Percentiles rank a stretch among this genome's conserved stretches.
phyloP scores from a whole-genome alignment of 2,329 filamentous ascomycete genomes.

The Ceratocystis huliohia region DNA sequence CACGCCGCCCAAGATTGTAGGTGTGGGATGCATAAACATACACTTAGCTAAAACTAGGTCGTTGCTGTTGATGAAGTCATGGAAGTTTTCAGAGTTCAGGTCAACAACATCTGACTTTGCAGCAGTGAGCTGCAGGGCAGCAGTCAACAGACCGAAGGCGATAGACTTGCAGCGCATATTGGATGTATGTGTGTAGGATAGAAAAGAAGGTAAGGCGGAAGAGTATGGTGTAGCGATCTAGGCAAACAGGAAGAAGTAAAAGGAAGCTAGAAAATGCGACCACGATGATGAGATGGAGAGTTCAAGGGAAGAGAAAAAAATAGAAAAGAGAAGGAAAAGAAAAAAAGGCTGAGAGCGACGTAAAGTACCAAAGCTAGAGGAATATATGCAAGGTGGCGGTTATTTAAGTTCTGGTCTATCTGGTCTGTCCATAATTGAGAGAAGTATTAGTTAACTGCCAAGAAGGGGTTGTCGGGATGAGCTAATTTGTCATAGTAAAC shows the following conservation, averaged over 20 bases:
- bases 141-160: constrained; percentile 42
- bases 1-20: too few relatives aligned
- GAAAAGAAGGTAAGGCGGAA: constrained; percentile 9
- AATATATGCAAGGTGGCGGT: constrained; percentile 20
- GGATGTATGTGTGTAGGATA: constrained; percentile 19
- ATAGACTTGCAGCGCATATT: constrained; percentile 41
- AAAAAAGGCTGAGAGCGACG: constrained; percentile 19
- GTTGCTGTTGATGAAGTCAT: constrained; percentile 72
- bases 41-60: constrained; percentile 89
- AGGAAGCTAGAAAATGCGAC: constrained; percentile 11
- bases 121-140: constrained; percentile 47
- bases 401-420: constrained; percentile 11
- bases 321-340: constrained; percentile 21
- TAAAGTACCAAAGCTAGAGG: constrained; percentile 13
- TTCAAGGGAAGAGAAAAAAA: constrained; percentile 14
- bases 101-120: constrained; percentile 68
- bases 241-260: constrained; percentile 9
- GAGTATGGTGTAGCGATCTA: constrained; percentile 13
- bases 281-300: constrained; percentile 14
- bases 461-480: too few relatives aligned
- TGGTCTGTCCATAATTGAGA: background rate
- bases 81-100: constrained; percentile 76
- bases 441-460: background rate
- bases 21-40: constrained; percentile 35
- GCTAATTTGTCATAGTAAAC: background rate